phyloP scores from a whole-genome alignment of 2,329 filamentous ascomycete genomes.

The Penicillium sp. region DNA sequence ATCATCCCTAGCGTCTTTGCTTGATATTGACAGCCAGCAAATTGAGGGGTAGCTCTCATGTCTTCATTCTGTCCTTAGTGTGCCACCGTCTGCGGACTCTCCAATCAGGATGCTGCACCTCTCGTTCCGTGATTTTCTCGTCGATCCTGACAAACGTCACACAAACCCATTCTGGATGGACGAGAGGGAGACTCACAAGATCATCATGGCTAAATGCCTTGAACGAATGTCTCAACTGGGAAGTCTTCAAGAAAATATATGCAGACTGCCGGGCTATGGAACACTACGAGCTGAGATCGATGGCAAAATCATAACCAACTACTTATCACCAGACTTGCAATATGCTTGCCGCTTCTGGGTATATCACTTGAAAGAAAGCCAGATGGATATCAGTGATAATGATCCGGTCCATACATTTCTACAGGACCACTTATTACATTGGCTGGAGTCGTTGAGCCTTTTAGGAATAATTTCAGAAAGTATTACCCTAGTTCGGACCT shows the following conservation, averaged over 20 bases:
- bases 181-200: too few relatives aligned
- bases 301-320: background rate
- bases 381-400: background rate
- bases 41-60: too few relatives aligned
- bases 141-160: too few relatives aligned
- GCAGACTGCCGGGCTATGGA: slow-evolving; percentile 2
- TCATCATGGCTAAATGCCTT: too few relatives aligned
- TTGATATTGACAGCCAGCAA: too few relatives aligned
- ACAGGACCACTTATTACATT: slow-evolving; percentile 5
- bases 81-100: slow-evolving; percentile 13
- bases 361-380: slow-evolving; percentile 9
- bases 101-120: slow-evolving; percentile 7
- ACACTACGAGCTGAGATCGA: slow-evolving; percentile 1
- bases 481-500: too few relatives aligned
- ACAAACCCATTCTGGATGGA: too few relatives aligned
- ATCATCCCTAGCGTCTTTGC: slow-evolving; percentile 10
- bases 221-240: too few relatives aligned
- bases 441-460: slow-evolving; percentile 7
- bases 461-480: background rate
- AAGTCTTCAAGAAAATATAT: slow-evolving; percentile 9
- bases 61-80: slow-evolving; percentile 15
- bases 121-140: slow-evolving; percentile 6
- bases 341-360: slow-evolving; percentile 12
- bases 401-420: slow-evolving; percentile 4
- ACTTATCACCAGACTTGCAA: slow-evolving; percentile 9